Conservation (phyloP, 192 early-diverging fungal species). For the Backusella psychrophila region DNA sequence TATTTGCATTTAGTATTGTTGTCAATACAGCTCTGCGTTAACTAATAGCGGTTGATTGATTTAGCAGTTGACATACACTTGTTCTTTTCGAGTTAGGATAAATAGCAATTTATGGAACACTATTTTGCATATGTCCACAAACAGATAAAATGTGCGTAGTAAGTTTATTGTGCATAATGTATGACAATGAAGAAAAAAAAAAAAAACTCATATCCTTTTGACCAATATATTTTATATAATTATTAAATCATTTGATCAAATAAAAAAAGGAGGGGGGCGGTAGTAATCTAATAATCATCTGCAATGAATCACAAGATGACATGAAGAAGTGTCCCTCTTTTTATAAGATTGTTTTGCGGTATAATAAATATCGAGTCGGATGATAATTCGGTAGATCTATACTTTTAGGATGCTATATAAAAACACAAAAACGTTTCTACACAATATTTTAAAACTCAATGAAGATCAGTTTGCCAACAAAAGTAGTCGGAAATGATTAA, state of each 20-base stretch:
- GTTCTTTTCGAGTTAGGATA: neutral
- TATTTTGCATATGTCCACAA: neutral
- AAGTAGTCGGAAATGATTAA: neutral
- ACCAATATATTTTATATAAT: neutral
- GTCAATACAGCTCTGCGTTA: neutral
- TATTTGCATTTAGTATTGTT: neutral
- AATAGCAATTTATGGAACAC: neutral
- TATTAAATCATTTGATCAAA: neutral
- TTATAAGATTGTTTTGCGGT: too few relatives aligned
- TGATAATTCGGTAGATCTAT: neutral
- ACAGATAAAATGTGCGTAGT: neutral
- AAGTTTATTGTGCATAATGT: too few relatives aligned
- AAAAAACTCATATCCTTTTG: neutral
- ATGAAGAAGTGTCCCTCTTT: neutral
- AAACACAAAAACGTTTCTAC: neutral
- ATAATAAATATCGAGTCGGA: neutral
- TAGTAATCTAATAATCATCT: neutral
- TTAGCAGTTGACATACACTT: neutral
- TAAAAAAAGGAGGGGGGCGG: neutral
- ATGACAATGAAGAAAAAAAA: neutral
- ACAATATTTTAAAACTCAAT: neutral
- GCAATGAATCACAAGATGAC: neutral
- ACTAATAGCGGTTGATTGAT: neutral
- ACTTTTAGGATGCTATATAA: neutral
- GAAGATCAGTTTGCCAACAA: neutral